Conservation (phyloP, 2,329 filamentous ascomycete genomes). For the Pseudocercospora vitis region DNA sequence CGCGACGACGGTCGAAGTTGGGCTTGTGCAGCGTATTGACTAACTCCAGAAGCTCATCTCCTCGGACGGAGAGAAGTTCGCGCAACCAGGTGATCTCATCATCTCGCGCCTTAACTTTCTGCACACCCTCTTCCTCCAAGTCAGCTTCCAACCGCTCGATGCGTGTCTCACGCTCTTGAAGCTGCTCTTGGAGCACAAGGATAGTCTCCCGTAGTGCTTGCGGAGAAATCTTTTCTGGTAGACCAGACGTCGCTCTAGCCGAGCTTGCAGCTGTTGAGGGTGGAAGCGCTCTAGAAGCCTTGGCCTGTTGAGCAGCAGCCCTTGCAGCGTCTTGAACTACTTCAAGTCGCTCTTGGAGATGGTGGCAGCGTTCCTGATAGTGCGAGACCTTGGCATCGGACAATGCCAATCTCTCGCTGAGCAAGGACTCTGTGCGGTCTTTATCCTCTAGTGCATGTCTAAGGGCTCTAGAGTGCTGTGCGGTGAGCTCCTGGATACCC, state of each 20-base stretch:
- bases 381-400: conserved; percentile 82
- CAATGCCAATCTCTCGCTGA: conserved; percentile 76
- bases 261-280: conserved; percentile 34
- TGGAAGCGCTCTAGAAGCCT: conserved; percentile 26
- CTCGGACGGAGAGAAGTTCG: conserved; percentile 84
- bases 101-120: conserved; percentile 85
- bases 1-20: conserved; percentile 69
- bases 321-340: conserved; percentile 84
- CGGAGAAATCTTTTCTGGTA: conserved; percentile 85
- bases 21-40: conserved; percentile 75
- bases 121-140: conserved; percentile 74
- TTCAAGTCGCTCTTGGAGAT: conserved; percentile 87
- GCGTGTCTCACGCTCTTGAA: conserved; percentile 86
- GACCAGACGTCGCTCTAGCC: conserved; percentile 29
- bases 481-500: conserved; percentile 48
- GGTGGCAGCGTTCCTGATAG: conserved; percentile 77
- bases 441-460: conserved; percentile 69
- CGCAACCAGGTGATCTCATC: conserved; percentile 94
- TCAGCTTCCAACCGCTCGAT: conserved; percentile 84
- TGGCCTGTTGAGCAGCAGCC: conserved; percentile 70
- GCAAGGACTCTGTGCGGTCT: conserved; percentile 73
- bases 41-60: conserved; percentile 90
- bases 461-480: conserved; percentile 57
- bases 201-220: conserved; percentile 95
- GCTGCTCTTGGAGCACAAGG: conserved; percentile 91